phyloP scores from a whole-genome alignment of 345 rosid species.

The Capsella bursapastoris region DNA sequence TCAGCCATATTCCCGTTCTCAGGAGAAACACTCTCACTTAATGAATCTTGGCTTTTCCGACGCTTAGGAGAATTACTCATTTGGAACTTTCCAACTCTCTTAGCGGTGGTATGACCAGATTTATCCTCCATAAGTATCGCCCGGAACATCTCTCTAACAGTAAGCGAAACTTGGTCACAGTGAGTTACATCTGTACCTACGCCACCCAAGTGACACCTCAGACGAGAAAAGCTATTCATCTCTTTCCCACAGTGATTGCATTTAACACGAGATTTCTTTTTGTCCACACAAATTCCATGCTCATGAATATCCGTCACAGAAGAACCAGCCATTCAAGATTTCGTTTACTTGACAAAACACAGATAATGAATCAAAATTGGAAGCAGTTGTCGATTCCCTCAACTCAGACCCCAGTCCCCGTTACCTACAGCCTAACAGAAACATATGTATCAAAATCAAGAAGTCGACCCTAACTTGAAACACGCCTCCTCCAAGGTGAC shows the following conservation, averaged over 20 bases:
- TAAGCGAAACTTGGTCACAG: slow-evolving; percentile 52
- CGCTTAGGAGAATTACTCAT: slow-evolving; percentile 24
- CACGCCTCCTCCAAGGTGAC: neutral
- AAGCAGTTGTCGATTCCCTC: neutral
- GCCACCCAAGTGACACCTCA: slow-evolving; percentile 61
- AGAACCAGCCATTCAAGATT: slow-evolving; percentile 30
- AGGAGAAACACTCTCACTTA: slow-evolving; percentile 9
- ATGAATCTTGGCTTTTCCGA: slow-evolving; percentile 12
- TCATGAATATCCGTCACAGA: slow-evolving; percentile 35
- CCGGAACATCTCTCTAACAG: slow-evolving; percentile 45
- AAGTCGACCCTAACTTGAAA: neutral
- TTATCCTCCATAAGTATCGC: slow-evolving; percentile 12
- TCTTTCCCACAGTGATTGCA: slow-evolving; percentile 64
- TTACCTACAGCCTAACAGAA: slow-evolving; percentile 1
- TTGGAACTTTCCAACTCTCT: slow-evolving; percentile 9
- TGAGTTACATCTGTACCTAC: slow-evolving; percentile 46
- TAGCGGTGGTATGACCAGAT: slow-evolving; percentile 4
- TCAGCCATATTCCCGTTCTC: neutral
- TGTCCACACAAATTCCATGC: slow-evolving; percentile 48
- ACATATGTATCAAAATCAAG: neutral
- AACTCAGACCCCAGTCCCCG: neutral
- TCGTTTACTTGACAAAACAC: slow-evolving; percentile 11
- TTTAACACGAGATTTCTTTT: slow-evolving; percentile 40
- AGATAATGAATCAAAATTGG: neutral
- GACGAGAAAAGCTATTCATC: slow-evolving; percentile 38